A percentile compares a stretch with the other conserved stretches of the same genome.
Conservation (phyloP, 306 rosid genomes). For the Cicer cuneatum region DNA sequence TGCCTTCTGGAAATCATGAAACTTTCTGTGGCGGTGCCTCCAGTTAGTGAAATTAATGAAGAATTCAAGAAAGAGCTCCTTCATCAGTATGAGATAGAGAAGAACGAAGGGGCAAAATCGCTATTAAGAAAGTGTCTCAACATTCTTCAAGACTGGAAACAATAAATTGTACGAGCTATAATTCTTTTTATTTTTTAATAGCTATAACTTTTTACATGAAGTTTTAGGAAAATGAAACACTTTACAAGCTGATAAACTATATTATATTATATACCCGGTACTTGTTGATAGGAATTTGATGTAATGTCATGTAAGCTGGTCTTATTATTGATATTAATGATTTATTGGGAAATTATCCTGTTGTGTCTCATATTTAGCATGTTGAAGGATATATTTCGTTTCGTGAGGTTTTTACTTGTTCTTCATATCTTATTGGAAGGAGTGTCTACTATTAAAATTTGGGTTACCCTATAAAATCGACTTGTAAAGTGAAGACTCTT, state of each 20-base stretch:
- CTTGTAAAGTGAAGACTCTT: no score
- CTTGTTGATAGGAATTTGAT: neutral
- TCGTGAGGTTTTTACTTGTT: no score
- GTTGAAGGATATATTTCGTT: no score
- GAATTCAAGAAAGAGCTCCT: conserved; percentile 64
- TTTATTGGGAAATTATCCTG: no score
- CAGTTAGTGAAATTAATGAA: conserved; percentile 40
- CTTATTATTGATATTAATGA: neutral
- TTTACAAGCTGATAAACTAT: conserved; percentile 29
- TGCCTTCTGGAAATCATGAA: conserved; percentile 74
- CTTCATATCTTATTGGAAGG: no score
- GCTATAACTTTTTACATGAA: no score
- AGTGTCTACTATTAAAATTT: no score
- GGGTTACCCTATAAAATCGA: no score
- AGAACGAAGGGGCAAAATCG: conserved; percentile 81
- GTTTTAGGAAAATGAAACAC: conserved; percentile 25
- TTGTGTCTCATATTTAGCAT: neutral
- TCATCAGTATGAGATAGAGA: conserved; percentile 70
- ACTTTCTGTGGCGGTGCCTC: conserved; percentile 49
- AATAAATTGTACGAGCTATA: conserved; percentile 21
- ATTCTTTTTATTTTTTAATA: neutral
- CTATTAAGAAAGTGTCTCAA: conserved; percentile 58
- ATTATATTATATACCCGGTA: conserved; percentile 12
- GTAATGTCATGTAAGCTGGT: neutral
- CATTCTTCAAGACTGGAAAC: conserved; percentile 58